Conservation (phyloP, 2,329 filamentous ascomycete species). For the Colletotrichum spinosum region DNA sequence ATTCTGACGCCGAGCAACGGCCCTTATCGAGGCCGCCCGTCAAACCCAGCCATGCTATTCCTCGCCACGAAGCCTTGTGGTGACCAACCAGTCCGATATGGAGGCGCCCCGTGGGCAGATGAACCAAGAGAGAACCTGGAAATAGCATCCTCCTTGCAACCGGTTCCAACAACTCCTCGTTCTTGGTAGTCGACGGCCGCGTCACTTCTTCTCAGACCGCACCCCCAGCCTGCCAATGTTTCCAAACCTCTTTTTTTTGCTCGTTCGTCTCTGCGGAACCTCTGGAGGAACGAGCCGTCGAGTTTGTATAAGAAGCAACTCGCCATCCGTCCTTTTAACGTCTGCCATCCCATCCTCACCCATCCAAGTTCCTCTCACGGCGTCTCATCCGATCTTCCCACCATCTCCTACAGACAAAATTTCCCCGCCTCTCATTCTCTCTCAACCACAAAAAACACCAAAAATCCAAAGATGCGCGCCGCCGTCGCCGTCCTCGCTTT, state of each 20-base stretch:
- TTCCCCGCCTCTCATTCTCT: not conserved
- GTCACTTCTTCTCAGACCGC: not conserved
- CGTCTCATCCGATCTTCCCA: slow-evolving; percentile 18
- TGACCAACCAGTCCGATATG: too few relatives aligned
- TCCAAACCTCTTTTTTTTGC: slow-evolving; percentile 10
- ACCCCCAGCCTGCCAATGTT: slow-evolving; percentile 2
- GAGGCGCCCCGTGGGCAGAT: too few relatives aligned
- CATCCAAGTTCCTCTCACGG: slow-evolving; percentile 4
- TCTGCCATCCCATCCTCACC: slow-evolving; percentile 13
- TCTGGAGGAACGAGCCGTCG: not conserved
- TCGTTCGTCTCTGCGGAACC: not conserved
- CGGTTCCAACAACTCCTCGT: not conserved
- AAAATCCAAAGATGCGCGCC: slow-evolving; percentile 21
- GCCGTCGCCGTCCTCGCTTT: slow-evolving; percentile 21
- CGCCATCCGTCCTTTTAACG: slow-evolving; percentile 12
- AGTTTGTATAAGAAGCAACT: slow-evolving; percentile 24
- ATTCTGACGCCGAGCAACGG: not conserved
- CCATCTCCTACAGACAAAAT: not conserved
- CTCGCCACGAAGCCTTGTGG: not conserved
- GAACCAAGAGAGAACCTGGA: not conserved
- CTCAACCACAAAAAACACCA: not conserved
- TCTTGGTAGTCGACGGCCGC: slow-evolving; percentile 6
- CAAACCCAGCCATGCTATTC: not conserved
- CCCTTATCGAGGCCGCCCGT: slow-evolving; percentile 3
- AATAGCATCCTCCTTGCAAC: slow-evolving; percentile 29